A percentile compares a stretch with the other conserved stretches of the same genome.
Evolutionary conservation across 2,329 filamentous ascomycete species (phyloP).

Genomic region (Phialemoniopsis sp.): DNA sequence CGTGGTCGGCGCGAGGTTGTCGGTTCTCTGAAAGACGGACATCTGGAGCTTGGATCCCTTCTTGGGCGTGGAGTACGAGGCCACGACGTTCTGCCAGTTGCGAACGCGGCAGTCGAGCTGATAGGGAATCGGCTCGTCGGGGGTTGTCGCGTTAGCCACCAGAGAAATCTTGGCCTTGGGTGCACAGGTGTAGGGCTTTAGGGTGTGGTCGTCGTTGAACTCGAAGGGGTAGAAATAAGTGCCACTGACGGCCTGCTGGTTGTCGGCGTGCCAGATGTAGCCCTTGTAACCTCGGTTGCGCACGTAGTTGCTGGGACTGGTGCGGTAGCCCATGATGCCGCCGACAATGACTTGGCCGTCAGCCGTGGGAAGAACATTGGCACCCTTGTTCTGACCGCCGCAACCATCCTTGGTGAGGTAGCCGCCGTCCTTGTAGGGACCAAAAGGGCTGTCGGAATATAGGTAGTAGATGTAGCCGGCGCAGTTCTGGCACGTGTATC

Average conservation of each 20-base stretch:
- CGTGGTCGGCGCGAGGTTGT: no score
- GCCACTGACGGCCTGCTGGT: constrained; percentile 4
- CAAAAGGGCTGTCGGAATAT: constrained; percentile 1
- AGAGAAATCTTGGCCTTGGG: neutral
- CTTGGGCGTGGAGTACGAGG: no score
- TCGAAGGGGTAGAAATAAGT: constrained; percentile 6
- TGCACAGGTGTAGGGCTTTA: constrained; percentile 4
- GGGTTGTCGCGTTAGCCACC: neutral
- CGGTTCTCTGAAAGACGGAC: no score
- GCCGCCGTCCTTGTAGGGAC: constrained; percentile 4
- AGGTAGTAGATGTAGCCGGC: constrained; percentile 5
- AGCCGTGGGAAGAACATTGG: constrained; percentile 1
- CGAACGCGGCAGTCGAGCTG: no score
- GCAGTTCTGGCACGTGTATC: constrained; percentile 5
- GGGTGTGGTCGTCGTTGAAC: constrained; percentile 5
- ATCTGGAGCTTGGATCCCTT: no score
- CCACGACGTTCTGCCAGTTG: no score
- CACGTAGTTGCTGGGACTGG: constrained; percentile 1
- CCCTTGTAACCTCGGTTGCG: no score
- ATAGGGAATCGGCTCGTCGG: no score
- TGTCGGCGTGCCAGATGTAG: constrained; percentile 4
- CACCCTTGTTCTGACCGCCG: constrained; percentile 5
- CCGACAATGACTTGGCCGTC: constrained; percentile 1
- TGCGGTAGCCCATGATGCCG: constrained; percentile 2
- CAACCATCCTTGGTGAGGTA: constrained; percentile 3